phyloP scores from a whole-genome alignment of 169 alveolate genomes.

The Eimeria praecox region DNA sequence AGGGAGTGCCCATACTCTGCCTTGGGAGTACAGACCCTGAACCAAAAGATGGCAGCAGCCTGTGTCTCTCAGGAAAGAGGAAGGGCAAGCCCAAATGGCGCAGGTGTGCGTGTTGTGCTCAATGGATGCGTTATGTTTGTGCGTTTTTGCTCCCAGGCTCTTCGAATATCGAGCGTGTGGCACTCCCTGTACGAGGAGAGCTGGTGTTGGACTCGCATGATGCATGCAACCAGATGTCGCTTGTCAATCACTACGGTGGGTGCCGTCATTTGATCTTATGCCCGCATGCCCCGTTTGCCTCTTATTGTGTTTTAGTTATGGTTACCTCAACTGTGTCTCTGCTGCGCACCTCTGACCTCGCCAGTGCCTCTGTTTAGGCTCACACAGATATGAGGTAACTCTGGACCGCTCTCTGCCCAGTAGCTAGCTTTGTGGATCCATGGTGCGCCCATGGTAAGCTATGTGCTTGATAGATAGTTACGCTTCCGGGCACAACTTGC shows the following conservation, averaged over 20 bases:
- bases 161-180: conserved; percentile 64
- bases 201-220: conserved; percentile 92
- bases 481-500: neutral
- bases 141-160: neutral
- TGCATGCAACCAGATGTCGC: conserved; percentile 93
- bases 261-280: neutral
- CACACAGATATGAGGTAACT: neutral
- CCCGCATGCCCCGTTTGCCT: neutral
- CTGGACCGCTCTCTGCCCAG: neutral
- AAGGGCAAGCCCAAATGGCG: neutral
- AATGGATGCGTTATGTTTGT: neutral
- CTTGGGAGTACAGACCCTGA: neutral
- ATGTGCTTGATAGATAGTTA: neutral
- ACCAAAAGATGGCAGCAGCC: neutral
- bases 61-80: neutral
- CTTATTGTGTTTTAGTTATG: neutral
- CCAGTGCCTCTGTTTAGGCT: neutral
- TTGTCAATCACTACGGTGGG: conserved; percentile 93
- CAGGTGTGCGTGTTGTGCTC: neutral
- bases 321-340: neutral
- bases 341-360: neutral
- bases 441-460: neutral
- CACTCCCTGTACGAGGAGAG: conserved; percentile 92
- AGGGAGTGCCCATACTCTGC: neutral
- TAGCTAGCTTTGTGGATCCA: neutral